Evolutionary conservation across 2,329 filamentous ascomycete genomes (phyloP), one percentile per base, ranked within the genome.

Genomic region (Sporothrix brunneoviolacea): DNA sequence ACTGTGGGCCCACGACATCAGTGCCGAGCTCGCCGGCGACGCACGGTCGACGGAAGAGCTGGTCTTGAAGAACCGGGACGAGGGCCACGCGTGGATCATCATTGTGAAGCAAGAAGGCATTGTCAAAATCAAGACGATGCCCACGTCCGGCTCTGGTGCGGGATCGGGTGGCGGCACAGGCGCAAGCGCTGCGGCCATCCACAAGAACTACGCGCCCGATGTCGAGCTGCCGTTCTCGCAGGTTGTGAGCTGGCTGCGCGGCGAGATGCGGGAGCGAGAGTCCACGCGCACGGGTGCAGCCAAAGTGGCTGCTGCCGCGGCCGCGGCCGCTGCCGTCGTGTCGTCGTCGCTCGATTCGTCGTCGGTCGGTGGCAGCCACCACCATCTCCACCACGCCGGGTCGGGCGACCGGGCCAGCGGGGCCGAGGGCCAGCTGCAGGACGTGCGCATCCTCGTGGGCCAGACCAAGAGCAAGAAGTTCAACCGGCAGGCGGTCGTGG

Each of bases 391-490:
- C 39, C 62, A 65, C 22, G 22, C 43, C 16, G 51, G 48, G 4
- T n/a, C 24, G 5, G 50, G 47, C 15, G 53, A 44, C 16, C 12
- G 32, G 8, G 44, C 45, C 21, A 32, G 41, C 21, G 51, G 46
- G 4, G 39, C 36, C 27, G 38, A 51, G 4, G 49, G 41, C 8
- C 50, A 52, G 30, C 48, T 82, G 52, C 83, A 86, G 58, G 86
- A 91, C 50, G 90, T 97, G 40, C 84, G 86, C 54, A 84, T 97
- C n/a, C 76, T 96, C 4, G 78, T 90, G 6, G 82, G 87, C 1
- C 84, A 88, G 51, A 91, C 89, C 44, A 83, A 84, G 60, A 89
- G 84, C 66, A 96, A 95, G 68, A 97, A 96, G 71, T 87, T 86
- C 56, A 96, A 95, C 68, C 83, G 91, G 48, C 83, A 83, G 62